Evolutionary conservation across 257 asterid species (phyloP).

Genomic region (Primulina huaijiensis): DNA sequence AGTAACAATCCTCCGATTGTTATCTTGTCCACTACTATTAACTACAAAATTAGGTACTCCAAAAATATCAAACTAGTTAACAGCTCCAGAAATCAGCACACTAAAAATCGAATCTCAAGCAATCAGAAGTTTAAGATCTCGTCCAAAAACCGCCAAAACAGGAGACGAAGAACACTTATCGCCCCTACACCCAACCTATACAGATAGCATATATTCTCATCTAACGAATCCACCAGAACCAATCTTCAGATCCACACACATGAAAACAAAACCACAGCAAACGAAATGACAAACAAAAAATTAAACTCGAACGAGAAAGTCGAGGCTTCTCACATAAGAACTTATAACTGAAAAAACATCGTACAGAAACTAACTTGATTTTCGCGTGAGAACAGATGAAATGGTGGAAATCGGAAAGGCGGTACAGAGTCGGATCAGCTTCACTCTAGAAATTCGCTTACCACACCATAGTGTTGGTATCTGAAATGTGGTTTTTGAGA

Average conservation of each 20-base stretch:
- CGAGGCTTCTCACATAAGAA: not conserved
- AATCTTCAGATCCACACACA: conserved; percentile 42
- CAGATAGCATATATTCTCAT: conserved; percentile 15
- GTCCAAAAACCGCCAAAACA: conserved; percentile 45
- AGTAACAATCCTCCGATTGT: conserved; percentile 7
- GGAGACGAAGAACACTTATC: no score
- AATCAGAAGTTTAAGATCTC: conserved; percentile 35
- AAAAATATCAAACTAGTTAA: not conserved
- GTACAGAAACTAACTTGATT: conserved; percentile 22
- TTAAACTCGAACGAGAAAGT: not conserved
- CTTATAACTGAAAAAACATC: no score
- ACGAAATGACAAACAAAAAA: not conserved
- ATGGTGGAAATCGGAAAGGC: not conserved
- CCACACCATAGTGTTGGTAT: not conserved
- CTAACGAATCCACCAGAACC: conserved; percentile 23
- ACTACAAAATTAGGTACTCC: conserved; percentile 2
- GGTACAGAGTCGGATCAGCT: not conserved
- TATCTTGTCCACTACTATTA: not conserved
- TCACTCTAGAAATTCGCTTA: not conserved
- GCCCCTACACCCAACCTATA: conserved; percentile 21
- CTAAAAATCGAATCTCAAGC: conserved; percentile 8
- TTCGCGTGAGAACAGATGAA: conserved; percentile 14
- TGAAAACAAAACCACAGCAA: conserved; percentile 3
- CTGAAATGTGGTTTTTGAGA: not conserved
- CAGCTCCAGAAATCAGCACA: not conserved